phyloP scores from a whole-genome alignment of 257 asterid species.

The Linderniella brevidens region DNA sequence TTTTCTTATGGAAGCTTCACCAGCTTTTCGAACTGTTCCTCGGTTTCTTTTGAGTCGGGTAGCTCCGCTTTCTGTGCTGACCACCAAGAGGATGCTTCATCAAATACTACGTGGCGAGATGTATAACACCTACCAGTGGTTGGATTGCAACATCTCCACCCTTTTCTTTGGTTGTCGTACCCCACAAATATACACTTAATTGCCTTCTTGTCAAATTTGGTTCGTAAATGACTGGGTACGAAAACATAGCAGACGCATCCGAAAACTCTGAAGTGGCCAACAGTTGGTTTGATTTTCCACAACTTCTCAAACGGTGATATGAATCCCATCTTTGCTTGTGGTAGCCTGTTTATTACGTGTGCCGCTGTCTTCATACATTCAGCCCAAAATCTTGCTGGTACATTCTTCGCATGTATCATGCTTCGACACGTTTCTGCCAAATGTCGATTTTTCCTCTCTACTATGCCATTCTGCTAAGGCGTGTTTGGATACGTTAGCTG shows the following conservation, averaged over 20 bases:
- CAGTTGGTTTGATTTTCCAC: slow-evolving; percentile 8
- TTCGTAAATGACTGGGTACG: slow-evolving; percentile 4
- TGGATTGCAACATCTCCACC: slow-evolving; percentile 10
- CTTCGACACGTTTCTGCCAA: slow-evolving; percentile 6
- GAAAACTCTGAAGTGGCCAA: slow-evolving; percentile 10
- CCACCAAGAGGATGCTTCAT: slow-evolving; percentile 11
- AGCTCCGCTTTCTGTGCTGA: neutral
- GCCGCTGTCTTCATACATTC: too few species aligned
- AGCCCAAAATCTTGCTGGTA: neutral
- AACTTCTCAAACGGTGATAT: slow-evolving; percentile 10
- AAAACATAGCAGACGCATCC: slow-evolving; percentile 5
- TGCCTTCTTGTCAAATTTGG: slow-evolving; percentile 7
- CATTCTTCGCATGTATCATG: slow-evolving; percentile 1
- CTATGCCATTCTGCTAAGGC: slow-evolving; percentile 5
- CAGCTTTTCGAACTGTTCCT: neutral
- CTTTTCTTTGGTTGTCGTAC: slow-evolving; percentile 10
- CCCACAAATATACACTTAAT: slow-evolving; percentile 10
- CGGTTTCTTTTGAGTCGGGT: slow-evolving; percentile 1
- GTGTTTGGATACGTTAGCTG: slow-evolving; percentile 7
- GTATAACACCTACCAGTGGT: neutral
- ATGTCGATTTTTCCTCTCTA: slow-evolving; percentile 3
- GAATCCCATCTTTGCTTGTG: slow-evolving; percentile 6
- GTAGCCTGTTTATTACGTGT: neutral
- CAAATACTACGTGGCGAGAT: slow-evolving; percentile 3
- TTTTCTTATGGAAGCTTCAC: neutral